phyloP scores from a whole-genome alignment of 495 filamentous ascomycete genomes.

The Bombardia bombarda region DNA sequence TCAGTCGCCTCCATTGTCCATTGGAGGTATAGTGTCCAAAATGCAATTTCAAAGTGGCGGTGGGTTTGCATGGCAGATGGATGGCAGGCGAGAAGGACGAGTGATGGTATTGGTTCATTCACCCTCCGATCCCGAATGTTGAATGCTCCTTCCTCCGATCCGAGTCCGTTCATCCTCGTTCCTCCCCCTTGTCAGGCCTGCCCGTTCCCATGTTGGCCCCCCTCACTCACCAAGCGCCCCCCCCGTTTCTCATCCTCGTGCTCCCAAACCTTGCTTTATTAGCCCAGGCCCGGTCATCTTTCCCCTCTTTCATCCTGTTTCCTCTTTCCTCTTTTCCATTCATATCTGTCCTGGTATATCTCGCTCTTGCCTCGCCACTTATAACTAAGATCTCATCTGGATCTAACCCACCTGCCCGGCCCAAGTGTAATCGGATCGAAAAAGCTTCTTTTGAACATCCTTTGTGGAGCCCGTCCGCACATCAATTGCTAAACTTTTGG shows the following conservation, averaged over 20 bases:
- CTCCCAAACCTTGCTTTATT: not conserved
- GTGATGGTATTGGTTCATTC: too few species aligned
- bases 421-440: too few species aligned
- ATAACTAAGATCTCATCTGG: too few species aligned
- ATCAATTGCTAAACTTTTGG: too few species aligned
- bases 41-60: too few species aligned
- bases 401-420: too few species aligned
- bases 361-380: not conserved
- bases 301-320: not conserved
- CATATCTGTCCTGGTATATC: not conserved
- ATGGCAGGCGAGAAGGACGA: not conserved
- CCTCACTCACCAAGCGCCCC: not conserved
- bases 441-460: too few species aligned
- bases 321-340: not conserved
- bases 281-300: not conserved
- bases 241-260: not conserved
- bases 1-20: constrained; percentile 1
- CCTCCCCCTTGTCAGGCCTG: not conserved
- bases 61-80: not conserved
- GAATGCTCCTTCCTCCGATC: not conserved
- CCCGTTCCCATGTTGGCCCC: not conserved
- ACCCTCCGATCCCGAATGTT: too few species aligned
- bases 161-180: not conserved
- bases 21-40: constrained; percentile 16
- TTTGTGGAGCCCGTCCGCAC: too few species aligned